Conservation (phyloP, 768 basidiomycete species). For the Boletus barrowsii region DNA sequence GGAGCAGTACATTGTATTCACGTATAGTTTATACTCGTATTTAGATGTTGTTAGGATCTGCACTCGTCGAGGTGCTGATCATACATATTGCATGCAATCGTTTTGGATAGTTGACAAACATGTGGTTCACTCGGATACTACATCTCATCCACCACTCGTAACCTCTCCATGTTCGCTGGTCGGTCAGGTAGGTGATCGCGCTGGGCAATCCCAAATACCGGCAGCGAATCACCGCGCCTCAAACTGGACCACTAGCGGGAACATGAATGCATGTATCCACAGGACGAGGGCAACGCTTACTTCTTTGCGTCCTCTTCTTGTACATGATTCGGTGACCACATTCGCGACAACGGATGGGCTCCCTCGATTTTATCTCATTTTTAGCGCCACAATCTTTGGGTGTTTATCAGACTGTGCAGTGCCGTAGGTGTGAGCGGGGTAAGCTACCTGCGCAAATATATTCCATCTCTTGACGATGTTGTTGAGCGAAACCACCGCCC, state of each 20-base stretch:
- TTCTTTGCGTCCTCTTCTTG: conserved; percentile 92
- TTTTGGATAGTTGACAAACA: background rate
- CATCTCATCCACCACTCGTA: no score
- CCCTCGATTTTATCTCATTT: conserved; percentile 86
- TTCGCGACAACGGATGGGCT: conserved; percentile 93
- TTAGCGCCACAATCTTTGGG: conserved; percentile 82
- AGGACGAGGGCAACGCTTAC: conserved; percentile 45
- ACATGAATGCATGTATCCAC: background rate
- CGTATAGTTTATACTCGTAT: conserved; percentile 22
- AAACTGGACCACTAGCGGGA: background rate
- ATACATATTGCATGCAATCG: background rate
- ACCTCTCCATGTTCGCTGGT: no score
- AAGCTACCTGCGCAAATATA: conserved; percentile 79
- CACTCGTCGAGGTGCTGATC: background rate
- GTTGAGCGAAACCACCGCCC: conserved; percentile 33
- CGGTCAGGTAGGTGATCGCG: background rate
- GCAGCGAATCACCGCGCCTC: background rate
- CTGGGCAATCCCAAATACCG: background rate
- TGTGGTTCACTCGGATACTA: no score
- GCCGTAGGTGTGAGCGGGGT: background rate
- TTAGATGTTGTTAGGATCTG: conserved; percentile 1
- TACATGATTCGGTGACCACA: conserved; percentile 99
- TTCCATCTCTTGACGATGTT: conserved; percentile 67
- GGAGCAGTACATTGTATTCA: conserved; percentile 12
- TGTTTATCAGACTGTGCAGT: conserved; percentile 11